Evolutionary conservation across 139 green algal species (phyloP).

Genomic region (Chlorella vulgaris): DNA sequence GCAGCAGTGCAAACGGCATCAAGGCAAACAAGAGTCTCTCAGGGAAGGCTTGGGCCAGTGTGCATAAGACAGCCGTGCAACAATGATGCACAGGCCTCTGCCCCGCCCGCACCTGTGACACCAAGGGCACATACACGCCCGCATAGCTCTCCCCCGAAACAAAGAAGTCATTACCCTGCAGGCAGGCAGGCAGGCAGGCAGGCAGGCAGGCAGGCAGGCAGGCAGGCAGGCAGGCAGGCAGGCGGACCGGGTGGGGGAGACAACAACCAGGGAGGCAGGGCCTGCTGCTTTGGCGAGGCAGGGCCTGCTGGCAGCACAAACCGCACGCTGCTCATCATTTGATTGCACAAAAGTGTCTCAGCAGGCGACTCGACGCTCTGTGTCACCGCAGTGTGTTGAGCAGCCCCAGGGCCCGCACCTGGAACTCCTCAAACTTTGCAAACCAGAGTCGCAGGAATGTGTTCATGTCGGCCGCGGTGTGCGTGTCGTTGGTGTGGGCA

Average conservation of each 20-base stretch:
- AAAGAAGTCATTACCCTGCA: constrained; percentile 38
- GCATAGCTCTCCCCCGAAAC: constrained; percentile 30
- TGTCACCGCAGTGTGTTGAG: too few species aligned
- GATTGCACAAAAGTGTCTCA: too few species aligned
- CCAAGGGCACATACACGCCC: constrained; percentile 20
- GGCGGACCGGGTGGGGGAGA: too few species aligned
- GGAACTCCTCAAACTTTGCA: constrained; percentile 48
- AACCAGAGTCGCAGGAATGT: constrained; percentile 68
- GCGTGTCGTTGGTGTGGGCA: constrained; percentile 47
- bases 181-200: not conserved
- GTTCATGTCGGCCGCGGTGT: constrained; percentile 65
- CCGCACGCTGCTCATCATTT: too few species aligned
- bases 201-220: not conserved
- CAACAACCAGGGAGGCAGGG: too few species aligned
- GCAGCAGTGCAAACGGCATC: not conserved
- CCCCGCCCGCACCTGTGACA: constrained; percentile 27
- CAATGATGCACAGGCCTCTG: too few species aligned
- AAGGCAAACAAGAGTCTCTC: too few species aligned
- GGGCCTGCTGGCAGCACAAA: too few species aligned
- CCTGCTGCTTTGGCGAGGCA: too few species aligned
- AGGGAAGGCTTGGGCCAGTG: too few species aligned
- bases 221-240: not conserved
- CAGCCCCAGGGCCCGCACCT: constrained; percentile 1
- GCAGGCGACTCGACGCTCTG: too few species aligned
- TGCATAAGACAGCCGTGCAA: too few species aligned